Evolutionary conservation across 1,284 basidiomycete species (phyloP).

Genomic region (Cutaneotrichosporon spelunceum): DNA sequence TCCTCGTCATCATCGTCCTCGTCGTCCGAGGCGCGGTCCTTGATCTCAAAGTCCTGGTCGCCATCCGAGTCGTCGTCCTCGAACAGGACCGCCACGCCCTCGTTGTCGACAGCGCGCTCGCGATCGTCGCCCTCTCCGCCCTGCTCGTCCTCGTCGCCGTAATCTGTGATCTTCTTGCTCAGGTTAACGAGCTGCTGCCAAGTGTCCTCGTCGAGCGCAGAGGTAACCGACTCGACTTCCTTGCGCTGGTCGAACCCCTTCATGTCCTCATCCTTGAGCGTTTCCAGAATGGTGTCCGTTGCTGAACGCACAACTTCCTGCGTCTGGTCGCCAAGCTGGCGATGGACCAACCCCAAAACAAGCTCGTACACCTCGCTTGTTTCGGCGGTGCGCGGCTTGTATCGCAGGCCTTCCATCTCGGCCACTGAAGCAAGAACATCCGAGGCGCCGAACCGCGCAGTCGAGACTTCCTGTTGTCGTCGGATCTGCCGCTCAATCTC

Average conservation of each 20-base stretch:
- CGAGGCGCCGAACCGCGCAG: conserved; percentile 54
- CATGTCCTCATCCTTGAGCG: conserved; percentile 81
- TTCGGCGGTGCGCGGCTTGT: conserved; percentile 88
- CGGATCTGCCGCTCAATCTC: conserved; percentile 52
- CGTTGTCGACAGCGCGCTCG: conserved; percentile 55
- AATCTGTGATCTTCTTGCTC: conserved; percentile 96
- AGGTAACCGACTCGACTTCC: conserved; percentile 80
- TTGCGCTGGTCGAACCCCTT: conserved; percentile 99
- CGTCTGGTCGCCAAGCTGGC: conserved; percentile 85
- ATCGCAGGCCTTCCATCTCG: conserved; percentile 87
- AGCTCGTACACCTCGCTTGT: conserved; percentile 93
- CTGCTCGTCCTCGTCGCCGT: conserved; percentile 78
- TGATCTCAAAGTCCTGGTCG: conserved; percentile 65
- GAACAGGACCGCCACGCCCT: conserved; percentile 93
- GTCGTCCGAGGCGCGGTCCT: conserved; percentile 55
- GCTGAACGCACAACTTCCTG: conserved; percentile 94
- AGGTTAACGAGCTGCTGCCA: conserved; percentile 85
- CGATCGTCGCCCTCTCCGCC: conserved; percentile 66
- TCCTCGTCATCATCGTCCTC: conserved; percentile 67
- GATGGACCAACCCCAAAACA: conserved; percentile 79
- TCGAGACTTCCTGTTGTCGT: conserved; percentile 41
- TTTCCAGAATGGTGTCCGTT: conserved; percentile 84
- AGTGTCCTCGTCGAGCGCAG: conserved; percentile 65
- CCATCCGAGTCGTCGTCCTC: conserved; percentile 93
- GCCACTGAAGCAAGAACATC: conserved; percentile 91